phyloP scores from a whole-genome alignment of 768 basidiomycete species.

The Gymnopilus junonius region DNA sequence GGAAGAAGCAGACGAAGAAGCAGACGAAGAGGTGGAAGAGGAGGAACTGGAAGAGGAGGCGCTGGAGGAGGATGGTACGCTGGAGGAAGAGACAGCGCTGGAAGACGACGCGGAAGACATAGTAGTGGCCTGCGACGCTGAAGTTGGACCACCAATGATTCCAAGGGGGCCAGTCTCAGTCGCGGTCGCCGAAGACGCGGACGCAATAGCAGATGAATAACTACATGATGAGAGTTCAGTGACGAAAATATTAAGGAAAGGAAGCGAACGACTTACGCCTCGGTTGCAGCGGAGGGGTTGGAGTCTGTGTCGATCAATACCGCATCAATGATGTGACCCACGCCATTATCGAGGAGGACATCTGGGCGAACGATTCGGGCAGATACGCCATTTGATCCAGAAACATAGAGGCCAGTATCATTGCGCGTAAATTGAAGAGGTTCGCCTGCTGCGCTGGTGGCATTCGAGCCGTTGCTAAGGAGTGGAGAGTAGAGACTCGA shows the following conservation, averaged over 20 bases:
- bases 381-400: conserved; percentile 31
- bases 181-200: conserved; percentile 11
- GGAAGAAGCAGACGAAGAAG: conserved; percentile 8
- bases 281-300: conserved; percentile 48
- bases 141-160: background rate
- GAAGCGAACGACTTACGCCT: conserved; percentile 48
- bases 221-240: conserved; percentile 36
- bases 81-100: no score
- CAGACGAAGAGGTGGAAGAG: conserved; percentile 16
- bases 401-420: conserved; percentile 60
- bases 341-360: conserved; percentile 68
- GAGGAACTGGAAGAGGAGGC: conserved; percentile 11
- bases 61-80: conserved; percentile 10
- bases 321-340: conserved; percentile 63
- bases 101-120: background rate
- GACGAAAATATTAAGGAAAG: background rate
- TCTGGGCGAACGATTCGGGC: conserved; percentile 59
- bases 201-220: conserved; percentile 44
- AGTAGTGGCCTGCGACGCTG: background rate
- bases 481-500: conserved; percentile 65
- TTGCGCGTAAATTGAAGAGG: conserved; percentile 55
- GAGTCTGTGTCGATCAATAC: conserved; percentile 52
- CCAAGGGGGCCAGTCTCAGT: conserved; percentile 20
- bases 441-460: conserved; percentile 63
- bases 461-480: conserved; percentile 39